Base-by-base conservation (phyloP, 2,329 filamentous ascomycete genomes). In the Pseudonectria buxi region DNA sequence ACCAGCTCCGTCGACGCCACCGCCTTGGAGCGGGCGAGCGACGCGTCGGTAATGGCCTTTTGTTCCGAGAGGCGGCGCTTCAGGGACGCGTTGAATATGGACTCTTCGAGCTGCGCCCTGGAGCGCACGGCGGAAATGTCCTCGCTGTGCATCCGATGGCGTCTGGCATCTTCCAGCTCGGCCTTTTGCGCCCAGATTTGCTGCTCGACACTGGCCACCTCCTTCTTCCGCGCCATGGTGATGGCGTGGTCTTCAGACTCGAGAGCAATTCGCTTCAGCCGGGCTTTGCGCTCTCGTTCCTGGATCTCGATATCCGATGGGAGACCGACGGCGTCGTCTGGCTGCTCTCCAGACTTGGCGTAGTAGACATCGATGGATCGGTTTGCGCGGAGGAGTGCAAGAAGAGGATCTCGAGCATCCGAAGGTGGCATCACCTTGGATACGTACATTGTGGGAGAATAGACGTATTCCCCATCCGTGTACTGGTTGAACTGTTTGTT, bases 361-460 rank as follows among this genome's bases (percentile, higher is more conserved):
- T 74, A 78, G 50, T 65, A 78, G 4, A 74, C 63, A 41, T 78
- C 72, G 7, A 55, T 55, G 5, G 66, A 69, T 10, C 74, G 68
- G 44, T 74, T 76, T 31, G 67, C 65, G 6, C 63, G 64, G 15
- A 78, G 63, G 3, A 78, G 58, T 1, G 50, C 47, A 24, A 76
- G 47, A 3, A 78, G 65, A 27, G 65, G 54, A 0, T 63, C 53
- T 6, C 59, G 62, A 10, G 48, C 37, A 14, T 67, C 63, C 2
- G 62, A 60, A 4, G 60, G 50, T 1, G 58, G 53, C 6, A 76
- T 46, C 1, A 75, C 53, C 28, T 68, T 70, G 25, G 55, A 48
- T 14, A 79, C 65, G 51, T 83, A 83, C 61, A 77, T 79, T 4
- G 78, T 76, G 0, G 79, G 73, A 0, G 79, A 83, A 55, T 81